These are phyloP conservation scores for Brettanomyces nanus DNA, from an alignment of 805 yeast genomes.

Conservation along the genomic window DNA sequence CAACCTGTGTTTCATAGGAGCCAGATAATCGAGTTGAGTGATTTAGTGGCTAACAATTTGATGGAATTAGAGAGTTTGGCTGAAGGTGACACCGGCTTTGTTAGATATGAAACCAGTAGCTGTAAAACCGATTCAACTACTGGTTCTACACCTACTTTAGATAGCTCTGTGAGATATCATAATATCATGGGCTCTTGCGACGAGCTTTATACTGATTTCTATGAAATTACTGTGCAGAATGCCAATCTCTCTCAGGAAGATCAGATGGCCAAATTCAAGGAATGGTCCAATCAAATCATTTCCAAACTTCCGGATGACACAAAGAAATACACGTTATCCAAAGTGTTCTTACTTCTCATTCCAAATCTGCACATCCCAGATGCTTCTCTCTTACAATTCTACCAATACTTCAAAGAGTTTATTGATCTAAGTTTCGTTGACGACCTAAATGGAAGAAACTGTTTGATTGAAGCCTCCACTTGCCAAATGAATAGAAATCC, in stretches of 20 bases:
- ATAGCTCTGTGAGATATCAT: too few relatives aligned
- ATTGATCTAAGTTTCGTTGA: conserved; percentile 61
- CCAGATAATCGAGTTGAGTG: conserved; percentile 78
- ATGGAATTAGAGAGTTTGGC: conserved; percentile 69
- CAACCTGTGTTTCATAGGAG: conserved; percentile 94
- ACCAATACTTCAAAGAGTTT: conserved; percentile 37
- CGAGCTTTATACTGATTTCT: conserved; percentile 64
- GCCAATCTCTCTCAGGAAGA: conserved; percentile 31
- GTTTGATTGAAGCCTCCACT: conserved; percentile 60
- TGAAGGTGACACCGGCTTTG: conserved; percentile 28
- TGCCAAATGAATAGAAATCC: conserved; percentile 20
- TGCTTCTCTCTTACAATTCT: conserved; percentile 42
- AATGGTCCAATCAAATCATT: conserved; percentile 37
- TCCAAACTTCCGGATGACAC: conserved; percentile 32
- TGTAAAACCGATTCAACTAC: background rate
- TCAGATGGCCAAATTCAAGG: conserved; percentile 20
- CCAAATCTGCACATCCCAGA: conserved; percentile 60
- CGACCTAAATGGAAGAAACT: conserved; percentile 65
- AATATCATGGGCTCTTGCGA: conserved; percentile 42
- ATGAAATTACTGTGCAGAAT: conserved; percentile 25
- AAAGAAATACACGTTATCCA: conserved; percentile 46
- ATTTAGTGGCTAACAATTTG: conserved; percentile 55
- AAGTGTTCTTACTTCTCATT: conserved; percentile 64
- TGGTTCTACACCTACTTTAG: background rate
- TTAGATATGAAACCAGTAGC: conserved; percentile 16